Percentiles rank a stretch among this genome's conserved stretches.
Evolutionary conservation across 2,329 filamentous ascomycete species (phyloP).

Genomic region (Hymenoscyphus salicellus): DNA sequence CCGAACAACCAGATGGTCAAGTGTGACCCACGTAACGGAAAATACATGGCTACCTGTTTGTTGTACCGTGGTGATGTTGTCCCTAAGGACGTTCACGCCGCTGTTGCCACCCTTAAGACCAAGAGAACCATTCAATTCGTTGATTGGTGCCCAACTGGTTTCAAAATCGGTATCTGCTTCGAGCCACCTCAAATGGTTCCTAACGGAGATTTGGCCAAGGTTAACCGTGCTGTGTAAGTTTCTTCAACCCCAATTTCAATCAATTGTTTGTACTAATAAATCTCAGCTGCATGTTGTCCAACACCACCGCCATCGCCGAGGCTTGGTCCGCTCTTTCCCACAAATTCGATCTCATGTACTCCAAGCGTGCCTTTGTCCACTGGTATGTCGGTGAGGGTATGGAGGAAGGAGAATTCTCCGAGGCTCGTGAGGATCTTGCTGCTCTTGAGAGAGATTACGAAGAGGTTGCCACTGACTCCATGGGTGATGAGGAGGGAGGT

Average conservation of each 20-base stretch:
- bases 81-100: conserved; percentile 88
- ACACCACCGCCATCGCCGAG: conserved; percentile 98
- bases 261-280: conserved; percentile 20
- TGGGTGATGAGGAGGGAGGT: conserved; percentile 78
- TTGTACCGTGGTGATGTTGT: conserved; percentile 98
- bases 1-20: conserved; percentile 99
- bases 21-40: conserved; percentile 96
- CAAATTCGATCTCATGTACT: conserved; percentile 99
- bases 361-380: conserved; percentile 99
- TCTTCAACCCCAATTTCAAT: background rate
- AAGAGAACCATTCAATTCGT: conserved; percentile 99
- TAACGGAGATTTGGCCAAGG: conserved; percentile 95
- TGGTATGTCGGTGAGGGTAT: conserved; percentile 99
- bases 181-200: conserved; percentile 94
- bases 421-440: conserved; percentile 97
- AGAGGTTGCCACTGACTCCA: conserved; percentile 92
- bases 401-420: conserved; percentile 99
- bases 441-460: conserved; percentile 98
- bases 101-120: conserved; percentile 95
- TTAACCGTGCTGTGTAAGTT: conserved; percentile 94
- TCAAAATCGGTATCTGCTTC: conserved; percentile 99
- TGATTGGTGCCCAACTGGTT: conserved; percentile 99
- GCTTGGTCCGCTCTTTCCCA: conserved; percentile 93
- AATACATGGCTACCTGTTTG: conserved; percentile 99
- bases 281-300: conserved; percentile 91